Base-by-base conservation (phyloP, 345 rosid species). In the Psidium guajava region DNA sequence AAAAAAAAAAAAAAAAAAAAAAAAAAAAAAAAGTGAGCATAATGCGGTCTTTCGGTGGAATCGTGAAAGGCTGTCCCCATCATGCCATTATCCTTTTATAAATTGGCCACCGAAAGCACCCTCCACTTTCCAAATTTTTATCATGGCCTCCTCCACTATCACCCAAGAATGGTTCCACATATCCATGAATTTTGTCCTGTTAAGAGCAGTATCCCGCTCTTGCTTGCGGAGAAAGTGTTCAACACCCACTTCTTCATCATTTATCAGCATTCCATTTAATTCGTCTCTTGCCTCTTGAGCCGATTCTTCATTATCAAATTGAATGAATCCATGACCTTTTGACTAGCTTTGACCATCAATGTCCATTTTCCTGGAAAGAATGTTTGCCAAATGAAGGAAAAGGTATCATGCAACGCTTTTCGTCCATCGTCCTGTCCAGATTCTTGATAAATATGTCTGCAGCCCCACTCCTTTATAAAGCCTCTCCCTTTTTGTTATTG, bases 391-490 rank as follows among this genome's bases (percentile, higher is more conserved):
- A 97, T 52, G 96, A 77, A 77, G 25, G 98, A 95, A 89, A 96
- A 95, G 3, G 98, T 97, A 10, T 97, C 98, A 3, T 93, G 96
- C 59, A 97, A 89, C 21, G 96, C 98, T 89, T 97, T 97, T 96
- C 96, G 91, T 97, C 98, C 54, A 97, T 93, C n/a, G 91, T 83
- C 90, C 91, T 94, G 90, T 97, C 98, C 88, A 97, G 89, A 88
- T 94, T 97, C 99, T 97, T 96, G 83, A 96, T 97, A 88, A 95
- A 97, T 83, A 96, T 97, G 80, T 97, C 96, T n/a, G 92, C 98
- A 86, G 95, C 86, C 64, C 99, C 98, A 90, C 98, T 96, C 88
- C 88, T 91, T 96, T 36, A 36, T 3, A 36, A 36, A 36, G 2
- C 36, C 36, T 36, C 36, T 3, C 36, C 36, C 36, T 36, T 36